Base-by-base conservation (phyloP, 192 early-diverging fungal genomes). In the Globomyces pollinis-pini region DNA sequence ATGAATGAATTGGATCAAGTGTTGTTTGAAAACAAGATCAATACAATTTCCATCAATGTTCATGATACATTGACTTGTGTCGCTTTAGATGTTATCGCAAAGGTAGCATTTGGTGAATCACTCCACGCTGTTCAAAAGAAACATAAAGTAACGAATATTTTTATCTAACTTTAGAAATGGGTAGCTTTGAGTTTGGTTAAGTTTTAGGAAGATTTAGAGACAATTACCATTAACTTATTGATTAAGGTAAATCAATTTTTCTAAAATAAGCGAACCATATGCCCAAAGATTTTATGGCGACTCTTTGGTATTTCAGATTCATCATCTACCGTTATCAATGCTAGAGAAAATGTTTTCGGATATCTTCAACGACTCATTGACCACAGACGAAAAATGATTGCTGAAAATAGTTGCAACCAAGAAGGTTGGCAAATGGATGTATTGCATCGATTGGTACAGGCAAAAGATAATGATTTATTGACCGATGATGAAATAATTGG, bases 401-500 rank as follows among this genome's bases (percentile, higher is more conserved):
- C n/a, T n/a, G n/a, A n/a, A n/a, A n/a, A n/a, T n/a, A n/a, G n/a
- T n/a, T n/a, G n/a, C n/a, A n/a, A 55, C 20, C 13, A 39, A 1
- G 12, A 41, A 8, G 38, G 28, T 0, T 29, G 55, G 21, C 28
- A 33, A 31, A 39, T 57, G 55, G 41, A 57, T 39, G 55, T 57
- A 2, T 39, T 57, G 16, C 38, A 57, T 11, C 35, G 55, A 41
- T 21, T 57, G 18, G 16, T 57, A 4, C 6, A 21, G 8, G 55
- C 9, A 15, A 30, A 30, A 21, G 55, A 34, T 29, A 30, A 4
- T 0, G 6, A 51, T 32, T n/a, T 18, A 11, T 32, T 60, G 29
- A 16, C n/a, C 15, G 34, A 60, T 2, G 59, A 60, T 6, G 59
- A 60, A 24, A 60, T 60, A 8, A 20, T 51, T 29, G 50, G 30